Base-by-base conservation (phyloP, 257 asterid genomes). In the Lycium barbarum region DNA sequence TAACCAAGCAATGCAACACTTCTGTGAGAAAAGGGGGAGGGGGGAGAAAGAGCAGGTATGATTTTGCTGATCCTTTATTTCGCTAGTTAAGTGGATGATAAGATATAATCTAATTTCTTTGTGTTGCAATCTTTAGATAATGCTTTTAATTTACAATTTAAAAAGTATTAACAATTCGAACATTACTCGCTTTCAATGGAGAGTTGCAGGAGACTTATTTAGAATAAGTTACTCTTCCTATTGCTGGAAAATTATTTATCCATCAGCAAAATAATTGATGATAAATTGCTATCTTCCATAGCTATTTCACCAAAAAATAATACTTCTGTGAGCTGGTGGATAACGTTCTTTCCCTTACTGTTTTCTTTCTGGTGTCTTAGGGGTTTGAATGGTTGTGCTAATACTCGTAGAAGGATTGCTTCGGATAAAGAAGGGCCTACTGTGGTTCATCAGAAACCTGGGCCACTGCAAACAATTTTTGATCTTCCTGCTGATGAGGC, bases 401-500 rank as follows among this genome's bases (percentile, higher is more conserved):
- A 82, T 83, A 84, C 88, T 88, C 91, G 87, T 82, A 87, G 92
- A 87, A 86, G 91, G 87, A 51, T 68, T 54, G 43, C 89, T 79
- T 83, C 87, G 85, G 93, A 88, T 81, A 90, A 88, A 85, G 94
- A 87, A 88, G 97, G 93, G 53, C 92, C 93, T 68, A 88, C 91
- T 74, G 87, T 89, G 85, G 92, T 92, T 88, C 93, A 88, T 88
- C 97, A 91, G 87, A 94, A 93, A 89, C 93, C 93, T 45, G 98
- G 98, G 57, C 97, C 98, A 10, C 90, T 97, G 74, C 99, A 95
- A 86, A 92, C 97, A 74, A 89, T 93, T 84, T 95, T 97, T 90
- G 86, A 89, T 90, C 96, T 97, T 88, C 92, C 90, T 76, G 93
- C 95, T 40, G 97, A 93, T 86, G 99, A 97, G 98, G 98, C 89